Conservation (phyloP, 1,284 basidiomycete species). For the Agroathelia rolfsii region DNA sequence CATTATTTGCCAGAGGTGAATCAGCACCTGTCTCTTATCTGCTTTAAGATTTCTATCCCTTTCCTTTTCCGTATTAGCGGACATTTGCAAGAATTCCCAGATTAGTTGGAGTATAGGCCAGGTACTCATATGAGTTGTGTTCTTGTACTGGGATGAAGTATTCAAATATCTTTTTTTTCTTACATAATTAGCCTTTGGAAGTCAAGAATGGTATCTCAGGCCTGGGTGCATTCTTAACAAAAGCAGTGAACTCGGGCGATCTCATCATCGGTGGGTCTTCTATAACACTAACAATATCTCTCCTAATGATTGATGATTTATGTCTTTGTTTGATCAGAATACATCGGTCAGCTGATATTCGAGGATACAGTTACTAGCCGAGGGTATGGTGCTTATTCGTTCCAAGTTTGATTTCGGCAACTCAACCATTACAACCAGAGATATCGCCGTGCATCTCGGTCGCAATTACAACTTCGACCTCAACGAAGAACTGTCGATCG, state of each 20-base stretch:
- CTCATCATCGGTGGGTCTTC: constrained; percentile 29
- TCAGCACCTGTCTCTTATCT: constrained; percentile 1
- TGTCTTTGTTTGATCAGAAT: constrained; percentile 25
- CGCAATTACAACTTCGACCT: constrained; percentile 51
- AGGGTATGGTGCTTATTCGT: constrained; percentile 27
- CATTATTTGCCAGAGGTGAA: constrained; percentile 4
- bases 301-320: constrained; percentile 1
- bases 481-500: constrained; percentile 32
- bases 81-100: constrained; percentile 13
- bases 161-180: constrained; percentile 21
- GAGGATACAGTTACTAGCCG: constrained; percentile 22
- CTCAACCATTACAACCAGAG: constrained; percentile 21
- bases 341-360: constrained; percentile 31
- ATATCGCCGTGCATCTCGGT: constrained; percentile 25
- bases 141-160: constrained; percentile 5
- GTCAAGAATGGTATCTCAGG: constrained; percentile 29
- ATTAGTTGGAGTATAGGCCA: constrained; percentile 14
- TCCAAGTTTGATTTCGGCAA: neutral
- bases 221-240: constrained; percentile 31
- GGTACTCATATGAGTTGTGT: constrained; percentile 5
- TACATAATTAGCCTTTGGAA: no score
- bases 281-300: neutral
- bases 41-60: constrained; percentile 3
- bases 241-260: constrained; percentile 19
- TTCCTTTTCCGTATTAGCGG: neutral